A percentile compares a stretch with the other conserved stretches of the same genome.
phyloP scores from a whole-genome alignment of 805 yeast species.

The Nakazawaea ishiwadae region DNA sequence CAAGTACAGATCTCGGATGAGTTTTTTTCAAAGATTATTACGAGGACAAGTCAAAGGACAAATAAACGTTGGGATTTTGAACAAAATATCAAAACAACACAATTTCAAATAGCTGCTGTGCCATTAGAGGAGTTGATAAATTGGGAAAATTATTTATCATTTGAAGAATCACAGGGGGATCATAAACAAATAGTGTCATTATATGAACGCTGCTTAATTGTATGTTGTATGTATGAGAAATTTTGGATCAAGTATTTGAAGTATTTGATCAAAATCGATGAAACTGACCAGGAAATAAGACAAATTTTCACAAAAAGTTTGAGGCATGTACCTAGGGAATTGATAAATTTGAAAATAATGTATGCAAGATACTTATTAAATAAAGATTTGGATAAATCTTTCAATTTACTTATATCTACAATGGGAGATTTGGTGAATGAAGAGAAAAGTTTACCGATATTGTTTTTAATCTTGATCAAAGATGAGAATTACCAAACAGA shows the following conservation, averaged over 20 bases:
- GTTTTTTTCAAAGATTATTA: slow-evolving; percentile 38
- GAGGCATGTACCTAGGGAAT: slow-evolving; percentile 28
- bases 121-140: slow-evolving; percentile 35
- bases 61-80: slow-evolving; percentile 70
- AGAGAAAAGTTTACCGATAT: slow-evolving; percentile 15
- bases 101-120: slow-evolving; percentile 47
- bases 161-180: slow-evolving; percentile 28
- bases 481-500: background rate
- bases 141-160: slow-evolving; percentile 65
- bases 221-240: slow-evolving; percentile 53
- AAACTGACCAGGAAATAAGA: slow-evolving; percentile 29
- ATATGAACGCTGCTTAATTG: slow-evolving; percentile 72
- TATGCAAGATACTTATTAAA: slow-evolving; percentile 19
- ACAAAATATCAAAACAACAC: slow-evolving; percentile 50
- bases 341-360: slow-evolving; percentile 23
- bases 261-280: slow-evolving; percentile 37
- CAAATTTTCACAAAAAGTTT: slow-evolving; percentile 49
- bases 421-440: background rate
- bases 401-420: background rate
- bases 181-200: slow-evolving; percentile 35
- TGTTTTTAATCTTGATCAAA: background rate
- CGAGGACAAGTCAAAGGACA: slow-evolving; percentile 46
- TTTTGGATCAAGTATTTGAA: slow-evolving; percentile 68
- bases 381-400: background rate
- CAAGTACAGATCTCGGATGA: slow-evolving; percentile 37